A percentile compares a stretch with the other conserved stretches of the same genome.
Conservation (phyloP, 805 yeast genomes). For the Wickerhamiella nectarea region DNA sequence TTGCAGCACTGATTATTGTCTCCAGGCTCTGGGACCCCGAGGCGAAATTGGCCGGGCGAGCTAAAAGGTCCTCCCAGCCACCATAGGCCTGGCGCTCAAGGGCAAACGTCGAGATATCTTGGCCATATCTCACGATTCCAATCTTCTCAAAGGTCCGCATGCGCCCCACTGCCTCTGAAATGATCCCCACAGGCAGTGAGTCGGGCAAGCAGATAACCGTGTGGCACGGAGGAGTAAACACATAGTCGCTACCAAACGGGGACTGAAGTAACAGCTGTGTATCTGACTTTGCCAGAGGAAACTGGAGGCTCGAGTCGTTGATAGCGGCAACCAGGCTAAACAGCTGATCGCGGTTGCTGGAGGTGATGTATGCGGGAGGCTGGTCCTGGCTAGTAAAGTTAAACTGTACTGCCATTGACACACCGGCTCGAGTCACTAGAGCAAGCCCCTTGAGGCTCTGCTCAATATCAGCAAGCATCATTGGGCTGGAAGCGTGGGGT, state of each 20-base stretch:
- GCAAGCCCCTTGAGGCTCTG: background rate
- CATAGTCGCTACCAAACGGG: slow-evolving; percentile 7
- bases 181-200: background rate
- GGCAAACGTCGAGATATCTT: background rate
- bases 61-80: slow-evolving; percentile 3
- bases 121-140: slow-evolving; percentile 10
- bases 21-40: background rate
- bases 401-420: background rate
- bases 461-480: slow-evolving; percentile 1
- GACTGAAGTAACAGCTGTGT: background rate
- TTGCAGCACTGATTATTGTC: background rate
- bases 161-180: slow-evolving; percentile 9
- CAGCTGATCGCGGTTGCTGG: slow-evolving; percentile 5
- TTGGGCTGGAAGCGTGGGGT: background rate
- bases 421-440: background rate
- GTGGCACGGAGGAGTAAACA: slow-evolving; percentile 7
- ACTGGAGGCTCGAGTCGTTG: slow-evolving; percentile 6
- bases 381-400: background rate
- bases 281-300: slow-evolving; percentile 7
- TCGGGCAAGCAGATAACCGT: slow-evolving; percentile 10
- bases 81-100: slow-evolving; percentile 9
- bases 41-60: background rate
- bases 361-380: slow-evolving; percentile 1
- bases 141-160: slow-evolving; percentile 11
- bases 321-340: slow-evolving; percentile 9